Evolutionary conservation across 805 yeast genomes (phyloP), one percentile per base, ranked within the genome.

Genomic region (Maudiozyma bulderi): DNA sequence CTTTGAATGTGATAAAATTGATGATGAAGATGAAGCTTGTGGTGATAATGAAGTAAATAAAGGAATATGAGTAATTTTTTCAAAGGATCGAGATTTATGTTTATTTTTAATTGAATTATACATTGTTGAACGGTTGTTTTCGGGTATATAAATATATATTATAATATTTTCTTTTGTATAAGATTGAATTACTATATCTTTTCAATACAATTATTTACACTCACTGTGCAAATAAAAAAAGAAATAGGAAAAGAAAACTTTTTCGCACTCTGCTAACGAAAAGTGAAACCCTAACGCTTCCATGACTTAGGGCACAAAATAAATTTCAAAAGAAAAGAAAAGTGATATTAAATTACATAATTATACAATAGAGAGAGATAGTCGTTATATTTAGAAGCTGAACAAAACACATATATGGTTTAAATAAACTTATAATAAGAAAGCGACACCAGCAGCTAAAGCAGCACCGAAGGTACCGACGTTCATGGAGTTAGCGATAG

Each of bases 381-480:
- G 26, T 15, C 4, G 13, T 33, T 11, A 33, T 4, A 6, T 9
- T 9, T 9, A 33, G 9, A 33, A 34, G n/a, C n/a, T 6, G n/a
- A 34, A 34, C 11, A 10, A 34, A 10, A 34, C 11, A 6, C 8
- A 34, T 34, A 13, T 32, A 32, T 32, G 20, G 14, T n/a, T 38
- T 30, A 38, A 13, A 5, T n/a, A 43, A 43, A 50, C 66, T 67
- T 69, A 69, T 67, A 70, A 66, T 61, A 70, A 65, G 68, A 69
- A 67, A 58, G 71, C 72, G 57, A 81, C 80, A 75, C 86, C 88
- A 64, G 87, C 89, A 59, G 87, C 88, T 59, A 84, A 84, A 67
- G 81, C 86, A 61, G 85, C 88, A 78, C 87, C 88, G 63, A 82
- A 70, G 64, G 80, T 77, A 71, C 84, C 81, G 65, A 86, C 83